Conservation (phyloP, 2,329 filamentous ascomycete genomes). For the Achaetomium macrosporum region DNA sequence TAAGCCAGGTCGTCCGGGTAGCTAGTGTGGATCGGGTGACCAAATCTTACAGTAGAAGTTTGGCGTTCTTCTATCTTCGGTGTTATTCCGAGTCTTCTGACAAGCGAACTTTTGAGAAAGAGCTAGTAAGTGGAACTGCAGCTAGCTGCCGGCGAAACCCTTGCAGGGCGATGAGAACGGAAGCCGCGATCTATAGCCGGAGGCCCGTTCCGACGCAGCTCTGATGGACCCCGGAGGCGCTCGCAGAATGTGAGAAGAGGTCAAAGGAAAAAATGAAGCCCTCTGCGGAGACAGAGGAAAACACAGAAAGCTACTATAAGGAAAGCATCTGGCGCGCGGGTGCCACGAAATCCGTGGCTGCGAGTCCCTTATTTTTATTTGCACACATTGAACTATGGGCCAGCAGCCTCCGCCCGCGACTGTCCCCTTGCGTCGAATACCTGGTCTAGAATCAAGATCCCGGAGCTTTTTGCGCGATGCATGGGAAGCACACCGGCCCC, state of each 20-base stretch:
- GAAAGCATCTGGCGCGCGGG: slow-evolving; percentile 11
- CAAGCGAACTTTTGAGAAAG: not conserved
- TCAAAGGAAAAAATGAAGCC: slow-evolving; percentile 9
- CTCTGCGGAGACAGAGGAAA: slow-evolving; percentile 5
- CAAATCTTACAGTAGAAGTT: too few species aligned
- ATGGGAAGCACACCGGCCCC: slow-evolving; percentile 9
- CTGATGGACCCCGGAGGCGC: not conserved
- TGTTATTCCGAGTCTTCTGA: not conserved
- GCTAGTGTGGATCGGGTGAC: too few species aligned
- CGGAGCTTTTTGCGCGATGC: slow-evolving; percentile 1
- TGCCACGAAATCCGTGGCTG: slow-evolving; percentile 17
- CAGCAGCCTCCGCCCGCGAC: not conserved
- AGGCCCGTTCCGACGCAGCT: slow-evolving; percentile 6
- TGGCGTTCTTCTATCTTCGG: too few species aligned
- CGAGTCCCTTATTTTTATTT: slow-evolving; percentile 18
- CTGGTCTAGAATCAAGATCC: slow-evolving; percentile 5
- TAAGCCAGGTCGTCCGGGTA: too few species aligned
- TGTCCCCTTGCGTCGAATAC: not conserved
- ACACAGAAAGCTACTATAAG: not conserved
- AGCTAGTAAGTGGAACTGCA: not conserved
- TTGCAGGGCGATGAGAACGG: not conserved
- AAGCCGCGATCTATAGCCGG: slow-evolving; percentile 9
- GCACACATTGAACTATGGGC: not conserved
- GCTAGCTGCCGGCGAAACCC: too few species aligned
- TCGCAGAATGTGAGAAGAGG: slow-evolving; percentile 3